Conservation (phyloP, 1,284 basidiomycete genomes). For the Cryptococcus jaspeensis region DNA sequence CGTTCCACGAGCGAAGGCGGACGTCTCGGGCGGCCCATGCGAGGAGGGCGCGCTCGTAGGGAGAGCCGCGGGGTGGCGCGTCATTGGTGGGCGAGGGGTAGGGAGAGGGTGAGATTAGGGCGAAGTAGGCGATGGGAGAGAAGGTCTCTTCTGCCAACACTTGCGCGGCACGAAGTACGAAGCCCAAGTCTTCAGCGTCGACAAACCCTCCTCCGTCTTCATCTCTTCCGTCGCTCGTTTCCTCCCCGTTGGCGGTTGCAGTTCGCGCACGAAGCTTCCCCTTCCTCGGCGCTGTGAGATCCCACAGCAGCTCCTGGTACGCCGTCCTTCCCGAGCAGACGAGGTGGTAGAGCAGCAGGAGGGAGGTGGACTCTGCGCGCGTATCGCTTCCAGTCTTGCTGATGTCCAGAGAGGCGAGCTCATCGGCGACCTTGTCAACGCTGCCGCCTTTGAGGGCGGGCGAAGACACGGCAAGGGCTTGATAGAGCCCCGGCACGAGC, state of each 20-base stretch:
- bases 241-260: not conserved
- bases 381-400: slow-evolving; percentile 1
- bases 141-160: slow-evolving; percentile 30
- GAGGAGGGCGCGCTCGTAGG: slow-evolving; percentile 33
- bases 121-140: slow-evolving; percentile 29
- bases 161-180: slow-evolving; percentile 11
- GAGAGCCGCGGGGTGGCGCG: not conserved
- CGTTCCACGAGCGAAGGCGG: slow-evolving; percentile 31
- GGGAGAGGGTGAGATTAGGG: slow-evolving; percentile 3
- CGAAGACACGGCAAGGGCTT: not conserved
- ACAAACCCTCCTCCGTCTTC: slow-evolving; percentile 6
- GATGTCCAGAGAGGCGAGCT: not conserved
- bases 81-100: not conserved
- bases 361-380: slow-evolving; percentile 28
- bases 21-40: slow-evolving; percentile 29
- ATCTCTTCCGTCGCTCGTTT: not conserved
- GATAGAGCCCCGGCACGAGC: slow-evolving; percentile 41
- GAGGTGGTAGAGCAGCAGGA: slow-evolving; percentile 40
- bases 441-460: no score
- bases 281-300: slow-evolving; percentile 14
- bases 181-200: not conserved
- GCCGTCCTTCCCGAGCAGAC: slow-evolving; percentile 12
- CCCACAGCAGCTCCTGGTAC: slow-evolving; percentile 17
- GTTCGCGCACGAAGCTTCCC: slow-evolving; percentile 1
- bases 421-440: not conserved